phyloP scores from a whole-genome alignment of 1,139 yeast species.

The Candida albicans region DNA sequence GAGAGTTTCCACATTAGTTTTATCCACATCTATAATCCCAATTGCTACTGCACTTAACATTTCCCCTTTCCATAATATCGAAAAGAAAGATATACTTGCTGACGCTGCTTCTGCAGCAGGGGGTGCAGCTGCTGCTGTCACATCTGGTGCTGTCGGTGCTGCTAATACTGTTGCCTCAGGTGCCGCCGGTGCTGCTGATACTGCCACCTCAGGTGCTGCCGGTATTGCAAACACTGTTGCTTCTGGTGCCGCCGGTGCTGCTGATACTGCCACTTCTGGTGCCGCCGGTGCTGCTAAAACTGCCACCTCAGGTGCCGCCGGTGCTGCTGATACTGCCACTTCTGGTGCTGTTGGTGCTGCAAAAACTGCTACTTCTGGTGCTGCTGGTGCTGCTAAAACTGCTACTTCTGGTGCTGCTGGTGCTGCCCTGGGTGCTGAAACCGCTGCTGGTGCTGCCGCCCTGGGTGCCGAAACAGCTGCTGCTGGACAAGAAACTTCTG shows the following conservation, averaged over 20 bases:
- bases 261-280: too few relatives aligned
- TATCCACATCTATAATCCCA: neutral
- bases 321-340: constrained; percentile 1
- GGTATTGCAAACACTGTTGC: constrained; percentile 1
- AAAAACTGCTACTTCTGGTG: constrained; percentile 7
- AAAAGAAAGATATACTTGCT: constrained; percentile 1
- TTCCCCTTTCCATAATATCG: neutral
- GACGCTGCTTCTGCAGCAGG: constrained; percentile 4
- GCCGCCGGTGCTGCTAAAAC: neutral
- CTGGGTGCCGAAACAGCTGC: constrained; percentile 2
- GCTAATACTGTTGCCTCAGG: constrained; percentile 1
- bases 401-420: constrained; percentile 1
- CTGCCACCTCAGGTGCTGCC: constrained; percentile 6
- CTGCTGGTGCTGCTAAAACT: constrained; percentile 4
- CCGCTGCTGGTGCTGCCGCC: constrained; percentile 1
- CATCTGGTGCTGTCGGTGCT: constrained; percentile 6
- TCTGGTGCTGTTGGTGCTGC: constrained; percentile 5
- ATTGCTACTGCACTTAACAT: constrained; percentile 3
- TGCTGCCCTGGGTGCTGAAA: neutral
- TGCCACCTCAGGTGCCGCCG: constrained; percentile 8
- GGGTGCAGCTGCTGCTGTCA: constrained; percentile 2
- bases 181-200: constrained; percentile 5
- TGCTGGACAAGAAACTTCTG: neutral
- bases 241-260: constrained; percentile 6
- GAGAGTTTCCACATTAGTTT: constrained; percentile 3